Base-by-base conservation (phyloP, 208 protist species). In the Crithidia brevicula region DNA sequence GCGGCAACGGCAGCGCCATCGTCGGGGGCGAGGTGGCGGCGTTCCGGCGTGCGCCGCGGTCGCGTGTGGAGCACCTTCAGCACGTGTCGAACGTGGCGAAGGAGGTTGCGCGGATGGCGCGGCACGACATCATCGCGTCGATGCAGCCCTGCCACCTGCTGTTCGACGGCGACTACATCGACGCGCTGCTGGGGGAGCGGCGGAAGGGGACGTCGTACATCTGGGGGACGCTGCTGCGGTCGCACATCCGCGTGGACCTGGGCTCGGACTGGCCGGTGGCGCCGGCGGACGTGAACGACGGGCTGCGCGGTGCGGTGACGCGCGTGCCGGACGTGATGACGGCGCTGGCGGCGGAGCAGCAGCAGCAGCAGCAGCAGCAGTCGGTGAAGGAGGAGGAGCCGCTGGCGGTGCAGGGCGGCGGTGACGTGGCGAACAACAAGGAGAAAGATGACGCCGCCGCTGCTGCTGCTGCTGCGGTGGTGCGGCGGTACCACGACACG, bases 231-330 rank as follows among this genome's bases (percentile, higher is more conserved):
- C 45, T 93, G 36, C 68, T 83, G 38, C 43, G 59, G 7, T 23
- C 75, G 1, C 40, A 53, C 10, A 77, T 86, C 18, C 75, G 53
- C 43, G 79, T 88, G 13, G 73, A 67, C 30, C 57, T 88, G 33
- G 83, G 88, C 27, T 84, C 83, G 1, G 87, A 91, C 81, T 89
- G 83, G 83, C 79, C 73, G 9, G 82, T 93, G n/a, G 82, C 74
- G 23, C 73, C 79, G 42, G 78, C 81, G 6, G 74, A 86, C 59
- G 56, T 81, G 27, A 67, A 77, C 38, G 74, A 83, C 59, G 74
- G 74, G 30, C 81, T 93, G 36, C 74, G 82, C 34, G 84, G 75
- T 13, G 81, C 84, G 11, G 75, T 93, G 27, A 75, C 80, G 33
- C 77, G 84, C 31, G 80, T 86, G 49, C 81, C 82, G 16, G 74